Evolutionary conservation across 2,329 filamentous ascomycete species (phyloP).

Genomic region (Pyrenophora teres): DNA sequence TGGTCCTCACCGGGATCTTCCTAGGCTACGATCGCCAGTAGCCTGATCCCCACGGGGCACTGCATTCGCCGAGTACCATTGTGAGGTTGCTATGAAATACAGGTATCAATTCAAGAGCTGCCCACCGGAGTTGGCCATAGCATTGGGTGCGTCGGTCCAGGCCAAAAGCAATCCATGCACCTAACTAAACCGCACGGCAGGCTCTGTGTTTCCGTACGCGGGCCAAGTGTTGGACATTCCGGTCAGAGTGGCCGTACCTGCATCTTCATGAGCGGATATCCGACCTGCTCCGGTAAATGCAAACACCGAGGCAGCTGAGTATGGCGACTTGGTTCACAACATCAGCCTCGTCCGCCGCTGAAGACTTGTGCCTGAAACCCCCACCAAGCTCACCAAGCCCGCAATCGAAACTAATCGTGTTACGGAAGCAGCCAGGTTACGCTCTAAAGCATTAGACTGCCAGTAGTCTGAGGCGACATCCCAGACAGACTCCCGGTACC

Average conservation of each 20-base stretch:
- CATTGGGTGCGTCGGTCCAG: too few species aligned
- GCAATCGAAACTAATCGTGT: constrained; percentile 7
- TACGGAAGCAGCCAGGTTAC: constrained; percentile 1
- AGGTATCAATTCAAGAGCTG: too few species aligned
- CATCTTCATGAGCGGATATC: constrained; percentile 8
- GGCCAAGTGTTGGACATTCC: neutral
- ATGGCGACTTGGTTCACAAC: neutral
- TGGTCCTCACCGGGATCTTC: constrained; percentile 4
- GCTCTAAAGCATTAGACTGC: constrained; percentile 6
- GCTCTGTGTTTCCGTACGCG: neutral
- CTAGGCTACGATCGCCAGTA: neutral
- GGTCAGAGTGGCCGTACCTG: constrained; percentile 9
- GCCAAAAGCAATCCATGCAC: neutral
- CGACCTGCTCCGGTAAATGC: constrained; percentile 4
- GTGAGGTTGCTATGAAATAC: too few species aligned
- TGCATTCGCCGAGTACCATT: too few species aligned
- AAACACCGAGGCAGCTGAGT: constrained; percentile 6
- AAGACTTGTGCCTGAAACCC: neutral
- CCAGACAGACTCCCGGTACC: constrained; percentile 26
- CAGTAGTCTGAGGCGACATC: constrained; percentile 12
- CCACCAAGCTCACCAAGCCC: constrained; percentile 6
- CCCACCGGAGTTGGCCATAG: too few species aligned
- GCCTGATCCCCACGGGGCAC: neutral
- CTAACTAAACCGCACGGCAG: too few species aligned
- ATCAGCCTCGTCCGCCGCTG: neutral